Percentiles rank a stretch among this genome's conserved stretches.
Evolutionary conservation across 2,329 filamentous ascomycete species (phyloP).

Genomic region (Talaromyces sp.): DNA sequence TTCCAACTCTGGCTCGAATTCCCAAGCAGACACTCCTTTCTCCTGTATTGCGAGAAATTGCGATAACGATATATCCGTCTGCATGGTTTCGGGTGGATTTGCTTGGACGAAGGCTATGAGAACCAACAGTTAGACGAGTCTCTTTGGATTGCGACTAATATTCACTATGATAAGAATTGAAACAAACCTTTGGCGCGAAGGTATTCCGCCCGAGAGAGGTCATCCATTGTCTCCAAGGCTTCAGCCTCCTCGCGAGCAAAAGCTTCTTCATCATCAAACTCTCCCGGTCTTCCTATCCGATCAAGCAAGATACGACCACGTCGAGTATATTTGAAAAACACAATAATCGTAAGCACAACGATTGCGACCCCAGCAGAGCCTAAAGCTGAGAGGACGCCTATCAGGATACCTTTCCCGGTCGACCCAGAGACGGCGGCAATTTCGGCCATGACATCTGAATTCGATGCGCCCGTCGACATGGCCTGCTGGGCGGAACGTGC

Average conservation of each 20-base stretch:
- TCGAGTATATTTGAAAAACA: slow-evolving; percentile 87
- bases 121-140: neutral
- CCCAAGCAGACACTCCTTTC: slow-evolving; percentile 99
- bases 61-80: slow-evolving; percentile 94
- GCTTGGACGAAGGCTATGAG: slow-evolving; percentile 78
- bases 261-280: slow-evolving; percentile 96
- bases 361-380: slow-evolving; percentile 83
- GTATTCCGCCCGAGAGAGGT: slow-evolving; percentile 84
- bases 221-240: slow-evolving; percentile 92
- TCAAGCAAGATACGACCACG: slow-evolving; percentile 89
- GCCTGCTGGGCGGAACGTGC: neutral
- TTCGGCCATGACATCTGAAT: slow-evolving; percentile 7
- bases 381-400: slow-evolving; percentile 90
- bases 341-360: slow-evolving; percentile 72
- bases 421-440: slow-evolving; percentile 42
- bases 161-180: neutral
- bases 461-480: neutral
- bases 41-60: slow-evolving; percentile 98
- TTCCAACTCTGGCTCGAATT: slow-evolving; percentile 97
- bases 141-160: neutral
- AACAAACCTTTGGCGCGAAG: slow-evolving; percentile 81
- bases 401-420: slow-evolving; percentile 75
- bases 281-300: slow-evolving; percentile 84
- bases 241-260: slow-evolving; percentile 92
- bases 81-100: slow-evolving; percentile 89